Base-by-base conservation (phyloP, 352 stramenopile genomes). In the Globisporangium rhizosaccharum region DNA sequence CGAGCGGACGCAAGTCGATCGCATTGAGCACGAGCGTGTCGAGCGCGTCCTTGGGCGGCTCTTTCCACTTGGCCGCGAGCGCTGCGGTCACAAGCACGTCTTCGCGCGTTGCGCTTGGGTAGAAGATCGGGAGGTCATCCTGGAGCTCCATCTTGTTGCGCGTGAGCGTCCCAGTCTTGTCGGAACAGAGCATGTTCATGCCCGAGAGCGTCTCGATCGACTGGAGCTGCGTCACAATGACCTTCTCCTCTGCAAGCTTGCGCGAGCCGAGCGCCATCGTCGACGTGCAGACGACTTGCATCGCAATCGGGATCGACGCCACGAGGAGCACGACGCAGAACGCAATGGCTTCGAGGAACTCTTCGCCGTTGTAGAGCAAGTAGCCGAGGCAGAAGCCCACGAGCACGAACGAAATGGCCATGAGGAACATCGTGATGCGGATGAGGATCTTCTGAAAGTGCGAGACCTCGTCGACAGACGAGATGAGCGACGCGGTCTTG, bases 161-260 rank as follows among this genome's bases (percentile, higher is more conserved):
- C 18, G 95, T 98, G 33, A 98, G 81, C 50, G 93, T 98, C 41
- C 92, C 94, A 11, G 94, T 99, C 76, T 98, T 98, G 76, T 99
- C 96, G 25, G 85, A 97, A 73, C 93, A 98, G 17, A 99, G 75
- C 68, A 98, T 88, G 67, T 89, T 88, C 85, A 98, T 97, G 23
- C 79, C 73, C 28, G 92, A 92, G 30, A 98, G 79, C 12, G 94
- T 93, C 57, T 98, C 89, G 61, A 98, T 96, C 0, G 93, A 87
- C 51, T 88, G 83, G 18, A 98, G 61, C 47, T 95, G 78, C 1
- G 89, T 94, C 10, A 98, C 83, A 57, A 98, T 96, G 51, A 96
- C 91, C 67, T 97, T 97, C 50, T 98, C 79, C 26, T 97, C 79
- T 0, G 83, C 75, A 0, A 98, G 79, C 49, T 90, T 88, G 57